A percentile compares a stretch with the other conserved stretches of the same genome.
Conservation (phyloP, 805 yeast genomes). For the Lipomyces lipofer region DNA sequence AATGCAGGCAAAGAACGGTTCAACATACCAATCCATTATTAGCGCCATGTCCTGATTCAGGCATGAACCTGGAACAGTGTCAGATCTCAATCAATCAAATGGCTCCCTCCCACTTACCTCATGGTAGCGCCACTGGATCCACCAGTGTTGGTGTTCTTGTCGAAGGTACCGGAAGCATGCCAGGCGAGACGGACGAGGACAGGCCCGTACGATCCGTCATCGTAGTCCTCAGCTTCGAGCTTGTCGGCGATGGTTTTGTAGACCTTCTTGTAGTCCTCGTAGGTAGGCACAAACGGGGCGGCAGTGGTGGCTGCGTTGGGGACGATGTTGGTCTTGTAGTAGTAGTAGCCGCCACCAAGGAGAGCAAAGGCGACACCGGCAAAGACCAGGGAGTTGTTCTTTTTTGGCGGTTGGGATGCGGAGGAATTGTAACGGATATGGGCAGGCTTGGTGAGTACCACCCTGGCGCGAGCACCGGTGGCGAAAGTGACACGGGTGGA, state of each 20-base stretch:
- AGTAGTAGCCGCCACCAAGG: constrained; percentile 38
- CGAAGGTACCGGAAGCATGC: constrained; percentile 84
- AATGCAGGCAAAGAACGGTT: no score
- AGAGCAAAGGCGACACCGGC: constrained; percentile 18
- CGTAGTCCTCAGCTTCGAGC: constrained; percentile 50
- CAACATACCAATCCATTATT: constrained; percentile 47
- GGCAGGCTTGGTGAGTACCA: constrained; percentile 5
- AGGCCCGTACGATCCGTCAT: constrained; percentile 74
- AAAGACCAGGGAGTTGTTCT: constrained; percentile 11
- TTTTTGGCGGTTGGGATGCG: constrained; percentile 5
- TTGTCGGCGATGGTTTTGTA: constrained; percentile 44
- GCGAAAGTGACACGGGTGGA: constrained; percentile 6
- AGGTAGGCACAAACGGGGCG: constrained; percentile 34
- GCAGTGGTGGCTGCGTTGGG: constrained; percentile 41
- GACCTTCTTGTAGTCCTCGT: constrained; percentile 66
- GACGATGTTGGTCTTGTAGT: constrained; percentile 36
- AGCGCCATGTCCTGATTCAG: constrained; percentile 37
- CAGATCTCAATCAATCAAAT: background rate
- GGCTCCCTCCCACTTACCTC: constrained; percentile 31
- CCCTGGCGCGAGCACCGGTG: constrained; percentile 3
- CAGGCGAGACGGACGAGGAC: constrained; percentile 77
- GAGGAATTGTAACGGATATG: constrained; percentile 6
- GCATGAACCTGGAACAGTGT: constrained; percentile 1
- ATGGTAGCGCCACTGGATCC: constrained; percentile 60
- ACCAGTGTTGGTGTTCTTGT: constrained; percentile 51